Percentiles rank a stretch among this genome's conserved stretches.
phyloP scores from a whole-genome alignment of 2,329 filamentous ascomycete genomes.

The Penicillium sp. region DNA sequence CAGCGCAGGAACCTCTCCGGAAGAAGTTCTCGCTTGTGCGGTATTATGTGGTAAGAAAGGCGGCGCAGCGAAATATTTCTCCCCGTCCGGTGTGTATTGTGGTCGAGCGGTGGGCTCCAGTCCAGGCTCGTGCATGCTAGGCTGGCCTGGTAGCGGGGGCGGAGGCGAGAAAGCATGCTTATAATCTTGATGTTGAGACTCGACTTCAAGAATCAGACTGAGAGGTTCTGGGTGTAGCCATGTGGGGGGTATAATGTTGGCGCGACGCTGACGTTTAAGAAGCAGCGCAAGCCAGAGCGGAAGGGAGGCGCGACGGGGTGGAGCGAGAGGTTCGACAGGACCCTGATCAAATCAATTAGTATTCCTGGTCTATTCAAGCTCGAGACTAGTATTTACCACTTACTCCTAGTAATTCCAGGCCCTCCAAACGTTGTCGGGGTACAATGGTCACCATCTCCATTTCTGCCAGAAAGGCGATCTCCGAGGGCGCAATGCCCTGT shows the following conservation, averaged over 20 bases:
- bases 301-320: constrained; percentile 75
- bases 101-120: constrained; percentile 25
- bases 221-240: constrained; percentile 83
- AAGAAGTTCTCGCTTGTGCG: constrained; percentile 60
- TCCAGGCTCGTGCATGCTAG: constrained; percentile 27
- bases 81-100: constrained; percentile 41
- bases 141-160: constrained; percentile 62
- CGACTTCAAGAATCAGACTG: constrained; percentile 73
- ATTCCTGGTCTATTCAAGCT: not conserved
- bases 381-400: constrained; percentile 42
- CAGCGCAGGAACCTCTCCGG: constrained; percentile 47
- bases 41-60: constrained; percentile 80
- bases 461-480: constrained; percentile 93
- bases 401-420: constrained; percentile 82
- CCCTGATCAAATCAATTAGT: constrained; percentile 58
- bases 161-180: constrained; percentile 75
- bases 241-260: constrained; percentile 86
- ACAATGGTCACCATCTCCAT: constrained; percentile 96
- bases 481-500: constrained; percentile 73
- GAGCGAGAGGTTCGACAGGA: constrained; percentile 71
- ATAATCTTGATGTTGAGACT: constrained; percentile 65
- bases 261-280: constrained; percentile 89
- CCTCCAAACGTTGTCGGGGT: constrained; percentile 85
- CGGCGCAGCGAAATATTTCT: constrained; percentile 54
- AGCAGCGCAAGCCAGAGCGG: constrained; percentile 95